Conservation (phyloP, 805 yeast genomes). For the Monosporozyma yasuniensis region DNA sequence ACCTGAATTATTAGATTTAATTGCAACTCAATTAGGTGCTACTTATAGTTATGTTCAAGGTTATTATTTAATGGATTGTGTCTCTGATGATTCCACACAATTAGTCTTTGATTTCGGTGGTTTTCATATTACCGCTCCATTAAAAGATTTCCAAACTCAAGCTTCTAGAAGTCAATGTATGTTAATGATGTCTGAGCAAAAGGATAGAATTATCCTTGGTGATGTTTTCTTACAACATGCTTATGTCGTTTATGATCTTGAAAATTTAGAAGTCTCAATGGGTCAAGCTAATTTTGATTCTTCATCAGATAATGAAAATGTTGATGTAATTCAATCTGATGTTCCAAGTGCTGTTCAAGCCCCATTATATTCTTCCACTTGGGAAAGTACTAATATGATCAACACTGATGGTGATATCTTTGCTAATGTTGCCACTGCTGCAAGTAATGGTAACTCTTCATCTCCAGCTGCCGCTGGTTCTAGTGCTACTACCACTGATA, state of each 20-base stretch:
- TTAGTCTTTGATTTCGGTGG: constrained; percentile 54
- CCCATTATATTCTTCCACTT: constrained; percentile 36
- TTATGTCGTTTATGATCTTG: constrained; percentile 51
- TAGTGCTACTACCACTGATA: not conserved
- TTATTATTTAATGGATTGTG: constrained; percentile 41
- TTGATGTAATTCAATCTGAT: constrained; percentile 36
- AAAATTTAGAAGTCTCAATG: constrained; percentile 35
- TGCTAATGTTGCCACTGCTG: constrained; percentile 4
- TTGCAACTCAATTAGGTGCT: constrained; percentile 38
- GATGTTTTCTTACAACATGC: constrained; percentile 48
- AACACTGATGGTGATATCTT: constrained; percentile 23
- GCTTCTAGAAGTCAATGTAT: constrained; percentile 32
- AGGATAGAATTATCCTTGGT: constrained; percentile 36
- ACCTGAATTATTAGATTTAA: constrained; percentile 22
- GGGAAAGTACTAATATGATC: constrained; percentile 15
- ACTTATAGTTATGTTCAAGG: constrained; percentile 34
- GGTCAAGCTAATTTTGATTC: constrained; percentile 37
- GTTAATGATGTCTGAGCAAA: constrained; percentile 31
- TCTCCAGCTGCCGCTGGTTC: not conserved
- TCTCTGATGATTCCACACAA: constrained; percentile 22
- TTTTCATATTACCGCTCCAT: constrained; percentile 41
- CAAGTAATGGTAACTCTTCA: constrained; percentile 11
- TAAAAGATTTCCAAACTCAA: constrained; percentile 28
- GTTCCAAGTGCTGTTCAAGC: constrained; percentile 46
- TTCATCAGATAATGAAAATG: constrained; percentile 26